These are phyloP conservation scores for Pyrus betulifolia DNA, from an alignment of 306 rosid genomes.

Conservation along the genomic window DNA sequence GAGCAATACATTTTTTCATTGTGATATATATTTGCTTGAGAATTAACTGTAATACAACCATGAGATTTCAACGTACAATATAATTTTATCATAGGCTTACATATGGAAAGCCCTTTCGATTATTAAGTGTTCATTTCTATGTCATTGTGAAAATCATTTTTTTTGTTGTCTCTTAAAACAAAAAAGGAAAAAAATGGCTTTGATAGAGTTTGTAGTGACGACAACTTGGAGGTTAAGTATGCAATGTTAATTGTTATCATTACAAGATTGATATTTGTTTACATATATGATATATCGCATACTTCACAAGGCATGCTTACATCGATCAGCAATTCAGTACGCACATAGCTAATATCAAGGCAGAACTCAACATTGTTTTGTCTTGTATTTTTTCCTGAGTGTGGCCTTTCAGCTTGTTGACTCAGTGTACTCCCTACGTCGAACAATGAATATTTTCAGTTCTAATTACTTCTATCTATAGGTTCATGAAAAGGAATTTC, in stretches of 20 bases:
- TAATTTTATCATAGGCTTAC: too few relatives aligned
- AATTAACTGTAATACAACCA: background rate
- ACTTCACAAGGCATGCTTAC: too few relatives aligned
- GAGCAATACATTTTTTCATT: background rate
- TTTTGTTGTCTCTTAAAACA: background rate
- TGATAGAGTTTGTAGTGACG: background rate
- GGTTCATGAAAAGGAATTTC: conserved; percentile 86
- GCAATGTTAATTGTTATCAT: background rate
- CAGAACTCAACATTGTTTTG: background rate
- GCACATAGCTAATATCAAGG: background rate
- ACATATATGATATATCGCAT: too few relatives aligned
- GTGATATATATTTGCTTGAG: background rate
- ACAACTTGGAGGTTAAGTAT: background rate
- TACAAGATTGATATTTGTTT: background rate
- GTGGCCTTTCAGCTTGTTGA: background rate
- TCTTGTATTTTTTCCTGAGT: background rate
- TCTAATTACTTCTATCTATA: conserved; percentile 14
- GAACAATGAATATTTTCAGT: background rate
- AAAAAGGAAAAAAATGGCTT: background rate
- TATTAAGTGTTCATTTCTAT: background rate
- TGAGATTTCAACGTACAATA: background rate
- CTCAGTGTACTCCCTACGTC: background rate
- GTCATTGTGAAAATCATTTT: background rate
- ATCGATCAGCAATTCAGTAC: background rate
- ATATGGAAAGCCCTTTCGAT: background rate